These are phyloP conservation scores for Astrothelium macrocarpum DNA, from an alignment of 495 filamentous ascomycete species.

Conservation along the genomic window DNA sequence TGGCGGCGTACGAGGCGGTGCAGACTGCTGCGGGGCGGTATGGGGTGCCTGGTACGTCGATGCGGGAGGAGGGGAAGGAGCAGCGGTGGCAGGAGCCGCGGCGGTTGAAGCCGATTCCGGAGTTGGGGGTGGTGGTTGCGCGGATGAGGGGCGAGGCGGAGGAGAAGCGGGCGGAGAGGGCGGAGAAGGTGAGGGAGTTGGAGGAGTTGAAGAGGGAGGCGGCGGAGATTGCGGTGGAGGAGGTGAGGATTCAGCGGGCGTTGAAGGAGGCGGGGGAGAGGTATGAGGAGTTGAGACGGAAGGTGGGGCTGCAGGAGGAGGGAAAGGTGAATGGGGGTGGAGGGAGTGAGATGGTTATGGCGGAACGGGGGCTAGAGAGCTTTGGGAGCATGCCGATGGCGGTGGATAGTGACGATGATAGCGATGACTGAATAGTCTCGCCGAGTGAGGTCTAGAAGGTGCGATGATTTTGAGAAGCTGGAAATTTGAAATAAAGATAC, in stretches of 20 bases:
- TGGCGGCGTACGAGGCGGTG: constrained; percentile 74
- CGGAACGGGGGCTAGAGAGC: constrained; percentile 47
- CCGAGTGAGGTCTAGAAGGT: not conserved
- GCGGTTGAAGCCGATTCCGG: constrained; percentile 46
- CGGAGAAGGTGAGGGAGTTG: constrained; percentile 46
- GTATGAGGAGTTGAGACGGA: constrained; percentile 53
- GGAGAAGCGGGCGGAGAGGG: constrained; percentile 46
- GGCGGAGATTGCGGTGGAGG: constrained; percentile 57
- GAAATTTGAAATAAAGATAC: not conserved
- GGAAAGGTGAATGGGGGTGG: constrained; percentile 23
- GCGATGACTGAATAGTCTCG: not conserved
- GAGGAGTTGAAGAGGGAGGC: constrained; percentile 57
- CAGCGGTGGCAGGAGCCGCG: constrained; percentile 43
- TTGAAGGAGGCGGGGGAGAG: constrained; percentile 74
- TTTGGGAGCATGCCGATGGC: constrained; percentile 33
- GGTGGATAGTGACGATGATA: not conserved
- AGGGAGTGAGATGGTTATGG: constrained; percentile 18
- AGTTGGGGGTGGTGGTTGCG: constrained; percentile 41
- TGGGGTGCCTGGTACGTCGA: constrained; percentile 49
- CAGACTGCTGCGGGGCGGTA: constrained; percentile 67
- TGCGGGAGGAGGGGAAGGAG: constrained; percentile 23
- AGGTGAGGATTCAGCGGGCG: constrained; percentile 71
- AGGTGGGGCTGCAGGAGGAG: constrained; percentile 38
- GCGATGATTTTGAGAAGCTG: not conserved
- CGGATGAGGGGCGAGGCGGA: constrained; percentile 44